Conservation (phyloP, 805 yeast genomes). For the Candida methanosorbosa region DNA sequence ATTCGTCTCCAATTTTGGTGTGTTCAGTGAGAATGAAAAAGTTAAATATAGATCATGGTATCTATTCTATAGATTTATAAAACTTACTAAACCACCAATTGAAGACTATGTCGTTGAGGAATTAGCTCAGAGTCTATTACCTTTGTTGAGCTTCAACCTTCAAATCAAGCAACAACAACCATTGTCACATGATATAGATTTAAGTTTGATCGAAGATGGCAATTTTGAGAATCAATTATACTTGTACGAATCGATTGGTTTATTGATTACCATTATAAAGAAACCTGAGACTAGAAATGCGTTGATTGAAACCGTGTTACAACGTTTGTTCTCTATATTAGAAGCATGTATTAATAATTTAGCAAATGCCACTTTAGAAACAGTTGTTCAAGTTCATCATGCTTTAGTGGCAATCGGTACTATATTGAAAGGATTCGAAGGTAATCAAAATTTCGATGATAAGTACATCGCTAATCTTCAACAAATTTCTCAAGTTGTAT, state of each 20-base stretch:
- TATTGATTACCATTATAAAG: slow-evolving; percentile 51
- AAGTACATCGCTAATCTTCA: slow-evolving; percentile 22
- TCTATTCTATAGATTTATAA: slow-evolving; percentile 73
- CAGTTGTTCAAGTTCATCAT: slow-evolving; percentile 75
- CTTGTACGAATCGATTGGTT: slow-evolving; percentile 80
- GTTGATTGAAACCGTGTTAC: slow-evolving; percentile 57
- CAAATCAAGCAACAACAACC: slow-evolving; percentile 24
- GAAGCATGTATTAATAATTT: slow-evolving; percentile 48
- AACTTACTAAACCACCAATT: slow-evolving; percentile 60
- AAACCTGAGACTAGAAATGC: slow-evolving; percentile 32
- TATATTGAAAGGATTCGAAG: slow-evolving; percentile 74
- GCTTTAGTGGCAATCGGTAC: slow-evolving; percentile 84
- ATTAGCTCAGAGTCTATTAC: slow-evolving; percentile 51
- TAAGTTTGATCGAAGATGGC: slow-evolving; percentile 41
- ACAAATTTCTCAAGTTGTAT: slow-evolving; percentile 60
- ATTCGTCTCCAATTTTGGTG: slow-evolving; percentile 74
- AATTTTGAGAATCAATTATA: slow-evolving; percentile 75
- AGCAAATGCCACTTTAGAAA: slow-evolving; percentile 28
- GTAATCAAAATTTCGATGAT: slow-evolving; percentile 21
- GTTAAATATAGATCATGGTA: slow-evolving; percentile 89
- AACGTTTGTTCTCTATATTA: slow-evolving; percentile 65
- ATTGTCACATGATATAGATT: slow-evolving; percentile 21
- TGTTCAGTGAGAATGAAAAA: slow-evolving; percentile 63
- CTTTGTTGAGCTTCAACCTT: slow-evolving; percentile 57
- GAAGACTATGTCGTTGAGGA: slow-evolving; percentile 43